Conservation (phyloP, 164 flowering plant genomes). For the Nymphaea thermarum region DNA sequence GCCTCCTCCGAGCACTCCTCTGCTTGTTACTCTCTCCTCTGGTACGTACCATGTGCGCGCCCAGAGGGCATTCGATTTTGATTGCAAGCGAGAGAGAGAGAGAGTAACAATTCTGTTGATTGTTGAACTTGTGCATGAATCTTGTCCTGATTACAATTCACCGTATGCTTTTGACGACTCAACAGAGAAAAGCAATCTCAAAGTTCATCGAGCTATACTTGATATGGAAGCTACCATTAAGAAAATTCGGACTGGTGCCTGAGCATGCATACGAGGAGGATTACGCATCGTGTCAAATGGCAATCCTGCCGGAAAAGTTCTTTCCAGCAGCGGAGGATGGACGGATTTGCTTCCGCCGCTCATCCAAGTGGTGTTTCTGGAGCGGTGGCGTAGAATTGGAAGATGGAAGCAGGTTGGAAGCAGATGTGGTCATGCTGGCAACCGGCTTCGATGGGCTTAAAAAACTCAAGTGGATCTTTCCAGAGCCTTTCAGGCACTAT, state of each 20-base stretch:
- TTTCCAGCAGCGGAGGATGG: slow-evolving; percentile 79
- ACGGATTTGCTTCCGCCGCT: slow-evolving; percentile 48
- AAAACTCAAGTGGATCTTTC: slow-evolving; percentile 55
- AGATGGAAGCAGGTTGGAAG: slow-evolving; percentile 51
- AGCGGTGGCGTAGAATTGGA: slow-evolving; percentile 66
- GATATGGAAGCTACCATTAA: slow-evolving; percentile 59
- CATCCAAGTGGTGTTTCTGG: slow-evolving; percentile 71
- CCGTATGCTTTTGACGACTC: not conserved
- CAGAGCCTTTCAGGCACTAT: slow-evolving; percentile 57
- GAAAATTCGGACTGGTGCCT: slow-evolving; percentile 73
- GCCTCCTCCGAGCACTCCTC: slow-evolving; percentile 29
- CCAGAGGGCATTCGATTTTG: too few relatives aligned
- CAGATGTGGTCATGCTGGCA: slow-evolving; percentile 78
- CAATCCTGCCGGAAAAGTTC: slow-evolving; percentile 77
- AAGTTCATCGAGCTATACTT: slow-evolving; percentile 72
- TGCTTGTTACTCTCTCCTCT: slow-evolving; percentile 55
- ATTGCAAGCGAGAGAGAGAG: too few relatives aligned
- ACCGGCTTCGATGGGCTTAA: slow-evolving; percentile 85
- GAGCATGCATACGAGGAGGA: slow-evolving; percentile 88
- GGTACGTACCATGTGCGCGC: slow-evolving; percentile 20
- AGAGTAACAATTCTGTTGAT: too few relatives aligned
- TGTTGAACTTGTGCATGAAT: too few relatives aligned
- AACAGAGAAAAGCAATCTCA: slow-evolving; percentile 48
- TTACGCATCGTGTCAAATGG: slow-evolving; percentile 92
- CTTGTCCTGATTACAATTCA: too few relatives aligned